Percentiles rank a stretch among this genome's conserved stretches.
Evolutionary conservation across 2,329 filamentous ascomycete genomes (phyloP).

Genomic region (Alternaria panax): DNA sequence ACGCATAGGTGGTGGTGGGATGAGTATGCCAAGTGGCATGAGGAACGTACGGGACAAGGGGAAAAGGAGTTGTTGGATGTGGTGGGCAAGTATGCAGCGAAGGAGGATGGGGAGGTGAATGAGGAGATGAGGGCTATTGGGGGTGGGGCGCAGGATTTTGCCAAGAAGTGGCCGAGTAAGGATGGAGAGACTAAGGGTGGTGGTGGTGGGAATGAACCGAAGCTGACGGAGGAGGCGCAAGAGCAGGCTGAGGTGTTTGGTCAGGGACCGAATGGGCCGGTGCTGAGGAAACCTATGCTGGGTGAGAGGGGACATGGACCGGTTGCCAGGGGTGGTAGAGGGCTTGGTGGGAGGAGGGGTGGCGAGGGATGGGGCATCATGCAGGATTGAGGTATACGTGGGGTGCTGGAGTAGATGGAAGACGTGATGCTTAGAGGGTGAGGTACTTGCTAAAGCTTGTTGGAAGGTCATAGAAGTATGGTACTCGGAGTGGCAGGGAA

Average conservation of each 20-base stretch:
- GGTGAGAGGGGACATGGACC: constrained; percentile 42
- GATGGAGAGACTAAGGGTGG: neutral
- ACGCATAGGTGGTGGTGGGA: constrained; percentile 64
- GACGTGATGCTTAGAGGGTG: too few species aligned
- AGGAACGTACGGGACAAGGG: constrained; percentile 30
- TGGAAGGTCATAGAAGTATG: neutral
- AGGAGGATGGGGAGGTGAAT: constrained; percentile 25
- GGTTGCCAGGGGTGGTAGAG: constrained; percentile 25
- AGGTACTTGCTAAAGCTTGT: neutral
- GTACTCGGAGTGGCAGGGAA: neutral
- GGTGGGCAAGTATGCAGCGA: constrained; percentile 36
- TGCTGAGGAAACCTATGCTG: constrained; percentile 29
- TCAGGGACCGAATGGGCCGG: constrained; percentile 18
- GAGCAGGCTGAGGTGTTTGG: constrained; percentile 9
- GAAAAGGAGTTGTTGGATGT: constrained; percentile 28
- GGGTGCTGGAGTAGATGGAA: neutral
- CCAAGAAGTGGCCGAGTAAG: constrained; percentile 34
- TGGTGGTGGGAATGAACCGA: neutral
- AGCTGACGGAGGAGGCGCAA: constrained; percentile 1
- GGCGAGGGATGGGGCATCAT: constrained; percentile 30
- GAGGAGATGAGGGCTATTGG: constrained; percentile 44
- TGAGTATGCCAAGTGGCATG: constrained; percentile 53
- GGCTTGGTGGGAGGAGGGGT: constrained; percentile 11
- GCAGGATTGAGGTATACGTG: constrained; percentile 16
- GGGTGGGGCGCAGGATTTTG: constrained; percentile 42